Base-by-base conservation (phyloP, 225 moss, liverwort and hornwort genomes). In the Physcomitrium patens region DNA sequence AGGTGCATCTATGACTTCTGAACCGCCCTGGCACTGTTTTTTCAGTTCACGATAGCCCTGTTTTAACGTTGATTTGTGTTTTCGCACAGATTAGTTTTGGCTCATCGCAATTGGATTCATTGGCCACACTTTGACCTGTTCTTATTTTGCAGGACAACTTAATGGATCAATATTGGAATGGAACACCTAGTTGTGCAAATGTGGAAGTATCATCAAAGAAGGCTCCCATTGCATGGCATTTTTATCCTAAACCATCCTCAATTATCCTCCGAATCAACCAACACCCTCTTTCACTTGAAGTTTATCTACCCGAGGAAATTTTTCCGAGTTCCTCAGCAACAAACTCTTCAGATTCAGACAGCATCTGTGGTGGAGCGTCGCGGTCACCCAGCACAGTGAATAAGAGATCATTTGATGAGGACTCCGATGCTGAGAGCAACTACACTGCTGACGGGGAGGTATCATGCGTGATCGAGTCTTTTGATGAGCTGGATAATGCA, bases 221-320 rank as follows among this genome's bases (percentile, higher is more conserved):
- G 46, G 12, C 46, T 0, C 2, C 46, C 46, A 9, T 12, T 12
- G 10, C 9, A 49, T 49, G 1, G 13, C 13, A 49, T 49, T 49
- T 49, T 5, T 49, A 49, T 49, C 15, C 49, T 49, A 49, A 49
- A 49, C 49, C 13, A 49, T 5, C 86, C 49, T 86, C 80, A 57
- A 83, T 86, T 77, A 86, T 86, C 68, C 77, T 86, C 65, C 83
- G 83, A 65, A 86, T 86, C 67, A 86, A 86, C 64, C 79, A 86
- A 65, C 82, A 83, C 63, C 86, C 83, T 20, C 76, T 83, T 63
- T 86, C 83, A 45, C 79, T 86, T n/a, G 83, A 83, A 70, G 83
- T 83, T 74, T 73, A 86, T 57, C 80, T 86, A 52, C 83, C 86
- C 31, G 86, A 86, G 64, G 86, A 67, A 61, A 86, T 67, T 74